phyloP scores from a whole-genome alignment of 495 filamentous ascomycete genomes.

The Trichoderma reesei region DNA sequence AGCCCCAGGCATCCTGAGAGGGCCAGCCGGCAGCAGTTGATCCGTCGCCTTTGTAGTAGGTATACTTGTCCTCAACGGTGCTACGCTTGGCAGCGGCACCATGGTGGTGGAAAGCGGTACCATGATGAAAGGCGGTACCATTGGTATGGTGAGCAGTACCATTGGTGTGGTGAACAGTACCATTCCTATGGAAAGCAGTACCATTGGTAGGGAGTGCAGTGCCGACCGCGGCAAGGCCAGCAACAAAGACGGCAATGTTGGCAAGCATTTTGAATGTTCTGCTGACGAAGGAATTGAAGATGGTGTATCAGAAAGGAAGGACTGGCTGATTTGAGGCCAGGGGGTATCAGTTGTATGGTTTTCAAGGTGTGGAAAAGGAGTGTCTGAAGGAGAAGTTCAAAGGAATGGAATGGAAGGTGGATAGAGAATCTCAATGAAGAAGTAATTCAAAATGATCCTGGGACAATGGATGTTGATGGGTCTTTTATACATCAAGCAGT shows the following conservation, averaged over 20 bases:
- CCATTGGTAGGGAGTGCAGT: not conserved
- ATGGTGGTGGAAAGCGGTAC: not conserved
- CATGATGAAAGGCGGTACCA: not conserved
- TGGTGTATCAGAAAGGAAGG: not conserved
- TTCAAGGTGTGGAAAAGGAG: not conserved
- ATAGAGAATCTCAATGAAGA: not conserved
- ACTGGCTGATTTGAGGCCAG: not conserved
- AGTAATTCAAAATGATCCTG: not conserved
- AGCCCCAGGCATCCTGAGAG: conserved; percentile 13
- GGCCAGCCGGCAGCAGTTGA: conserved; percentile 17
- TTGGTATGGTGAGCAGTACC: not conserved
- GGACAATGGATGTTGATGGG: not conserved
- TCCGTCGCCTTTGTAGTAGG: conserved; percentile 16
- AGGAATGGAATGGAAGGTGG: not conserved
- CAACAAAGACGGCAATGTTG: not conserved
- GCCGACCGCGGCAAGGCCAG: not conserved
- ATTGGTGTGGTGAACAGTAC: too few relatives aligned
- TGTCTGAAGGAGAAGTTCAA: not conserved
- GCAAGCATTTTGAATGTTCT: not conserved
- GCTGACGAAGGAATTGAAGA: not conserved
- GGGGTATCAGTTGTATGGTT: too few relatives aligned
- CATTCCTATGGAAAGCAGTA: not conserved
- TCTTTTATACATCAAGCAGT: not conserved
- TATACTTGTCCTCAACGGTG: not conserved
- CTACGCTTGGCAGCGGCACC: not conserved